Evolutionary conservation across 345 rosid genomes (phyloP), one percentile per base, ranked within the genome.

Genomic region (Sonneratia caseolaris): DNA sequence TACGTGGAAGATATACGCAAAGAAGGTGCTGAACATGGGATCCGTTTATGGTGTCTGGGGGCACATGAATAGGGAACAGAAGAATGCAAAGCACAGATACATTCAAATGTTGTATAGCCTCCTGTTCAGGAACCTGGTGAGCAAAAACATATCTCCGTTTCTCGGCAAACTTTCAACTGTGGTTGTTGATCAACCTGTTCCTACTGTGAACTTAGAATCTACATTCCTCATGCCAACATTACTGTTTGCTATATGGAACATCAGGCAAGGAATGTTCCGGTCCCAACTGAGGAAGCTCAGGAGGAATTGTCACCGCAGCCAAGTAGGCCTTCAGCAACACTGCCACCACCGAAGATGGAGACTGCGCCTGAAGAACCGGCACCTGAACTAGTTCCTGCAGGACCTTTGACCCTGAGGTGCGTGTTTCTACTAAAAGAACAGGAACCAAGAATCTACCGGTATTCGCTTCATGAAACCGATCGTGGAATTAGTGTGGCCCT

Each of bases 1-100:
- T 68, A 92, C 98, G 51, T 95, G 96, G 99, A 91, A 95, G 78
- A 86, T 87, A 32, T 89, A 84, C 75, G 90, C 89, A 35, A 82
- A 79, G 61, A 90, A 84, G 78, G 72, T 89, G 82, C 65, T 92
- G 82, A 89, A 84, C 82, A 86, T 92, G 98, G 98, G 97, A 75
- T 85, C 92, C 8, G 36, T 83, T 10, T 92, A 95, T 42, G 87
- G 92, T 61, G 81, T 95, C 73, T 92, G 97, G 97, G 87, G 90
- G 86, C 83, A 84, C 42, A 69, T 92, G 78, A 90, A 87, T 79
- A 86, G 81, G 82, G 90, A 88, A 48, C 97, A 86, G 59, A 92
- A 86, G 80, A 81, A 71, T 68, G 91, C 97, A 3, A 90, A 86
- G 74, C 88, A 86, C 56, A 81, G 97, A 84, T 95, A 95, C 80